Evolutionary conservation across 108 stramenopile genomes (phyloP), one percentile per base, ranked within the genome.

Genomic region (Nitzschia inconspicua): DNA sequence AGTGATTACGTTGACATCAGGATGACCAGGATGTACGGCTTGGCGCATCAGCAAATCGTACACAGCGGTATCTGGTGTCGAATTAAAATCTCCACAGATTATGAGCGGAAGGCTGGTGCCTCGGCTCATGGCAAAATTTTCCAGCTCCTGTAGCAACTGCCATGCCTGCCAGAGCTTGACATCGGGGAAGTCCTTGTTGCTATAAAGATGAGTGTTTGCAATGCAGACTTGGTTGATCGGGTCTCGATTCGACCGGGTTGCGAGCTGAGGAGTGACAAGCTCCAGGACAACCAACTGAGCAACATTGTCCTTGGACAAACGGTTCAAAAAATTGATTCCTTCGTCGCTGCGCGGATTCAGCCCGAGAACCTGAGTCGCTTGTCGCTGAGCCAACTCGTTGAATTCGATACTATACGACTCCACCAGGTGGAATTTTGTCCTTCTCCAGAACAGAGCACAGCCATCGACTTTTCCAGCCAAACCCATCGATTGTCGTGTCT

Each of bases 21-120:
- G 91, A 56, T 89, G 89, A 34, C 89, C 85, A 43, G 92, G 94
- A 70, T 97, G 93, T 34, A 95, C 95, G 4, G 78, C 72, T 46
- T 96, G 93, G 19, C 86, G 74, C 24, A 85, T 79, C 63, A 99
- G 69, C 42, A 97, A 76, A 68, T 96, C 94, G 70, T 97, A 96
- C 32, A 99, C 98, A 23, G 96, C 93, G 26, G 89, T 89, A 62
- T 95, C 89, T n/a, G 97, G 96, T 26, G 93, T 94, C 29, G 91
- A 93, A 78, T 99, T 99, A 72, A 99, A 95, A 65, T 99, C 98
- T 34, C 98, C 98, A 84, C 96, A 97, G 27, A 97, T 87, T 66
- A 98, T 82, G 25, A 97, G 75, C 18, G 98, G 95, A 44, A 95
- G 74, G 42, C 81, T 88, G 10, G 74, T 57, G 3, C 85, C 84